phyloP scores from a whole-genome alignment of 1,284 basidiomycete genomes.

The Microbotryum intermedium region DNA sequence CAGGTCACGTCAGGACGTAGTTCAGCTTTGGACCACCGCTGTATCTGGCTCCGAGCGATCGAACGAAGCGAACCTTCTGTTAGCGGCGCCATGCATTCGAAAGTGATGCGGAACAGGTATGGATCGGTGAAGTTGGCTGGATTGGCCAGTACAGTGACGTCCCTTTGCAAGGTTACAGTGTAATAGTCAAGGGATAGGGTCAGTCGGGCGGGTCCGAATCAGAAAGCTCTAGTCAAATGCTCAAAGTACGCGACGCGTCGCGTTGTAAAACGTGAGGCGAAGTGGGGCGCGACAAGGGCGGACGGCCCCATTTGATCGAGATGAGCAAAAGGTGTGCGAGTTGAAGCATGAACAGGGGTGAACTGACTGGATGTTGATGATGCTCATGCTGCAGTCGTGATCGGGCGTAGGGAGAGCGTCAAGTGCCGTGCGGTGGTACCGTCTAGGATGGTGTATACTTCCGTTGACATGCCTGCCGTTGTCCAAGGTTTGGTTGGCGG shows the following conservation, averaged over 20 bases:
- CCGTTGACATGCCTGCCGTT: too few species aligned
- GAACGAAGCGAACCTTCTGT: slow-evolving; percentile 58
- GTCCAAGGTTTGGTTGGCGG: too few species aligned
- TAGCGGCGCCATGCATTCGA: slow-evolving; percentile 89
- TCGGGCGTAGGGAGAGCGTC: too few species aligned
- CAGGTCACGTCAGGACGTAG: background rate
- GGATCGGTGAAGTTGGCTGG: slow-evolving; percentile 82
- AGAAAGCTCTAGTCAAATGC: background rate
- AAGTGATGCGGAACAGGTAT: slow-evolving; percentile 92
- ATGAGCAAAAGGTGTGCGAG: background rate
- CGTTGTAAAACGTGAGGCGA: background rate
- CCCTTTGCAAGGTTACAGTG: slow-evolving; percentile 20
- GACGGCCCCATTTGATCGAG: background rate
- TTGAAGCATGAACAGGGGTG: background rate
- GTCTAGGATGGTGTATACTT: too few species aligned
- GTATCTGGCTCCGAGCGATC: slow-evolving; percentile 19
- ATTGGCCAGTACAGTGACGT: slow-evolving; percentile 63
- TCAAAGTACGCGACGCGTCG: background rate
- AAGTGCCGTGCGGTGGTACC: too few species aligned
- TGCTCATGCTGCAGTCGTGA: slow-evolving; percentile 18
- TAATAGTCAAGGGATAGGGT: background rate
- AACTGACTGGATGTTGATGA: slow-evolving; percentile 29
- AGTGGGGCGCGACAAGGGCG: background rate
- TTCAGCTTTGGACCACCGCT: background rate
- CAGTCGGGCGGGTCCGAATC: background rate